Evolutionary conservation across 495 filamentous ascomycete species (phyloP).

Genomic region (Xylaria longipes): DNA sequence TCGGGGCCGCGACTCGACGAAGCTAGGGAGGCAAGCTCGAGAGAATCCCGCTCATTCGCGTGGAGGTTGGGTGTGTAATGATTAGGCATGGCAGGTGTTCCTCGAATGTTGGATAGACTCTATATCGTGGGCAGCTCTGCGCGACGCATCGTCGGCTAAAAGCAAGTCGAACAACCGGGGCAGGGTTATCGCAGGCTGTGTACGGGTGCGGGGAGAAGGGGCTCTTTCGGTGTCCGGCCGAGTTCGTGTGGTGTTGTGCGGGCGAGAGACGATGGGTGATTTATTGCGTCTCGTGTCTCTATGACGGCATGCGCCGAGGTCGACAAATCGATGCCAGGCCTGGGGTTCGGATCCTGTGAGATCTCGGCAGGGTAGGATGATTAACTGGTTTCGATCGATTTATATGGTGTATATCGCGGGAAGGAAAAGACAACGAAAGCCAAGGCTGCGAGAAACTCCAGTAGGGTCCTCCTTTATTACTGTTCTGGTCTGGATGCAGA

Average conservation of each 20-base stretch:
- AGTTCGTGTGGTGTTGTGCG: neutral
- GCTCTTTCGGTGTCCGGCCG: constrained; percentile 1
- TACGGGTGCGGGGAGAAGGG: neutral
- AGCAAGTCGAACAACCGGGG: neutral
- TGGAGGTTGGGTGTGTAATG: constrained; percentile 56
- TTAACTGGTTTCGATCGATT: neutral
- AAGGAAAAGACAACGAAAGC: neutral
- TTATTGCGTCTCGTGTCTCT: constrained; percentile 18
- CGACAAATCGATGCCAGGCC: constrained; percentile 16
- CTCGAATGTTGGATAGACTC: constrained; percentile 13
- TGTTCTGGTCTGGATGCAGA: constrained; percentile 4
- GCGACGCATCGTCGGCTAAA: constrained; percentile 18
- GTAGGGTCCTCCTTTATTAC: neutral
- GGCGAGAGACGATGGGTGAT: neutral
- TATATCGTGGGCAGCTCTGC: constrained; percentile 15
- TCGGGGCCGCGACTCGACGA: constrained; percentile 71
- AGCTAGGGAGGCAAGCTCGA: constrained; percentile 94
- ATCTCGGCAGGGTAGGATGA: neutral
- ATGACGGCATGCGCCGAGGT: constrained; percentile 22
- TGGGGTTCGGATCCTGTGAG: neutral
- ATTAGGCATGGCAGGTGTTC: constrained; percentile 46
- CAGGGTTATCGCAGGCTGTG: neutral
- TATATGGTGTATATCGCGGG: neutral
- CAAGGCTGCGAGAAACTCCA: neutral
- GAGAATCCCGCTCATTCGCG: constrained; percentile 76